Base-by-base conservation (phyloP, 2,329 filamentous ascomycete species). In the Massarina eburnea region DNA sequence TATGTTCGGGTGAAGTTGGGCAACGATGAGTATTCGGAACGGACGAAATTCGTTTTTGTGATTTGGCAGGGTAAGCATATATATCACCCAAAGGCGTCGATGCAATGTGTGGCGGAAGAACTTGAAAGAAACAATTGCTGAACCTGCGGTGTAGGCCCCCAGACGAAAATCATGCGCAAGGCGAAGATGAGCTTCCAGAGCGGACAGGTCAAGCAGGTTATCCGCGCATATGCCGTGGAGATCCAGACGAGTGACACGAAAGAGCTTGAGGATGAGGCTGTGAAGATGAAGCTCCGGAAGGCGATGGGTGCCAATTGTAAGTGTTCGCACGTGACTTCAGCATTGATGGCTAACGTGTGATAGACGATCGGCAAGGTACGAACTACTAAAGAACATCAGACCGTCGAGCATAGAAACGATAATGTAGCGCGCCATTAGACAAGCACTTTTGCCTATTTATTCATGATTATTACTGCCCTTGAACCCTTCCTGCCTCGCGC, bases 241-340 rank as follows among this genome's bases (percentile, higher is more conserved):
- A 76, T 88, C 39, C 82, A 85, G 59, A 81, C 83, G 2, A 73
- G 75, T 49, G 81, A 85, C 57, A 76, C 73, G 68, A 69, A 71
- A 21, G 85, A 88, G 61, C 66, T 88, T 44, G 78, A 80, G 15
- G 81, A 84, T 70, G 71, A 73, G 51, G 82, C 84, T 17, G 77
- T 88, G 41, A 81, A 86, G 14, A 66, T 76, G 49, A 72, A 79
- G 61, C 68, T 87, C 70, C 73, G 84, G 66, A 84, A 81, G 73
- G 83, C 80, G 3, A 85, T 85, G 44, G 85, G 85, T 24, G 84
- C 84, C 14, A 85, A 88, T 68, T 88, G 87, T 76, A 84, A 87
- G 63, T 61, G 15, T 27, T 33, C 15, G 12, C 19, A 20, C 18
- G 18, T 24, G 24, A 18, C 8, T 41, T 20, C 5, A 4, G 17